Base-by-base conservation (phyloP, 2,329 filamentous ascomycete genomes). In the Ophiostoma piceae region DNA sequence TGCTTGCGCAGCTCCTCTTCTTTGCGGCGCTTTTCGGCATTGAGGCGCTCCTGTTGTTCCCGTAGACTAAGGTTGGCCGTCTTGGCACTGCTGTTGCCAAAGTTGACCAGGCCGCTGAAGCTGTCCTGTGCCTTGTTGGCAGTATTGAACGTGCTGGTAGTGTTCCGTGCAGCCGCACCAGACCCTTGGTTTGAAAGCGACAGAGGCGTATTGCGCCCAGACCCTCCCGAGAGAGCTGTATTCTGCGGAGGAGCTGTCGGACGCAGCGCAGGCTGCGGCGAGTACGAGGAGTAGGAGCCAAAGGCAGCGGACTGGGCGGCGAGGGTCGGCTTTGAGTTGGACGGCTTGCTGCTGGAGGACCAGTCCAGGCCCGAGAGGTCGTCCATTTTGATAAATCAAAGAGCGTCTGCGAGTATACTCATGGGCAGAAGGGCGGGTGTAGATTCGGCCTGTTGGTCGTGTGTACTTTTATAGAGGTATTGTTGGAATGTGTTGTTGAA, bases 21-120 rank as follows among this genome's bases (percentile, higher is more conserved):
- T 77, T 94, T 91, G 77, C 82, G 87, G 43, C 85, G 83, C 79
- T 87, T 92, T 78, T 90, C 87, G 3, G 83, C 85, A 73, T 88
- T 84, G 51, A 90, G 79, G 71, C 86, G 87, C 72, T 87, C 85
- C 78, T 92, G 91, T 75, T 92, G 89, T 78, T 96, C 92, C 73
- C 91, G 87, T 74, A 97, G 80, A 72, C 87, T 90, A 19, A 97
- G 82, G 73, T 90, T 95, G 78, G 88, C 90, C 39, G 84, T 86
- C 69, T 80, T 79, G 32, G 43, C 5, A 77, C 88, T 89, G 68
- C 37, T 37, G 39, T 84, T 79, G 66, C 85, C 85, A 75, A 90
- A 88, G 74, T 84, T 88, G 72, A 93, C 83, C 68, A 95, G 82
- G 75, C 88, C 90, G 76, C 91, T 91, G 80, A 95, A 95, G 81